Base-by-base conservation (phyloP, 805 yeast genomes). In the Lipomyces sp. region DNA sequence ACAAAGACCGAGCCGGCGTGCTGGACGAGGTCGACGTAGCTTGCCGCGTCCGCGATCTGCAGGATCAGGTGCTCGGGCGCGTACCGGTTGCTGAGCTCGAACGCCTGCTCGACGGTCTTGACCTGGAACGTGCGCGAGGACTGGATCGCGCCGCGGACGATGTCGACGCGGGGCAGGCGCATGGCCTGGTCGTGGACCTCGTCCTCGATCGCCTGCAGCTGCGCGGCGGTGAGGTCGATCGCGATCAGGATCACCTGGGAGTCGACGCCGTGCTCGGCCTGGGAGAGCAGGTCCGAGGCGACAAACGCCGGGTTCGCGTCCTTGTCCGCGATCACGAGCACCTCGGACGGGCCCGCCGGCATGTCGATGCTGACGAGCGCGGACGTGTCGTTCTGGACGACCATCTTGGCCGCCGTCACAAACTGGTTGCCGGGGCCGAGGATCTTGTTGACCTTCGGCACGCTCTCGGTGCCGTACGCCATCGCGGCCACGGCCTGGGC, bases 301-400 rank as follows among this genome's bases (percentile, higher is more conserved):
- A 93, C 98, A 69, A 87, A 93, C 64, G 89, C 96, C 22, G 95
- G 91, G 70, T 89, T 96, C 11, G 97, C 87, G 40, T 77, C 65
- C 53, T 75, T 79, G 68, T 93, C 99, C 42, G 96, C 95, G 61
- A 93, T 75, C 4, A 53, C 99, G 53, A 93, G 75, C 22, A 93
- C 99, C 71, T 93, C 99, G 45, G 95, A 86, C 26, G 99, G 99
- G 8, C 99, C 99, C 23, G 99, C 99, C 43, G 99, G 99, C 98
- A 93, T 91, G 69, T 93, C 99, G 61, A 93, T 93, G 16, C 96
- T 86, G 66, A 96, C 93, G 64, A 90, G 74, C 6, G 98, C 98
- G 57, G 83, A 84, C 1, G 96, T 86, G 66, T 93, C 98, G 65
- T 93, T 95, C 63, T 91, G 93, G 45, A 95, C 93, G 66, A 84